Percentiles rank a stretch among this genome's conserved stretches.
Evolutionary conservation across 768 basidiomycete genomes (phyloP).

Genomic region (Boletus vinaceobasis): DNA sequence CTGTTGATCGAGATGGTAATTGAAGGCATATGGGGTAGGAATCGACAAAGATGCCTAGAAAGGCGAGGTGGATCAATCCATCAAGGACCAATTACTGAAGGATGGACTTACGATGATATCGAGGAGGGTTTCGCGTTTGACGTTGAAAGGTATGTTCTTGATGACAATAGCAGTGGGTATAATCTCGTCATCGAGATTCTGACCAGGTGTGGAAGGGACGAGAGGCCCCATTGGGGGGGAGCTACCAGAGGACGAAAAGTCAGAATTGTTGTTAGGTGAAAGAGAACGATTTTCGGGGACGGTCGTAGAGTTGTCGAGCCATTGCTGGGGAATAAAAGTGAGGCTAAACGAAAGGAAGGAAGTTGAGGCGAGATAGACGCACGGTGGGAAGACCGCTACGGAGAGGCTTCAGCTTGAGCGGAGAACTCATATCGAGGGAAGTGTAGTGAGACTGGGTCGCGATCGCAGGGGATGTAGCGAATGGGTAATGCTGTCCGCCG

Average conservation of each 20-base stretch:
- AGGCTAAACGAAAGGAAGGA: constrained; percentile 23
- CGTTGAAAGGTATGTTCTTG: constrained; percentile 99
- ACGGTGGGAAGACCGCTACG: constrained; percentile 76
- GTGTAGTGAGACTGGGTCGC: constrained; percentile 48
- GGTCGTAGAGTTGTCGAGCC: constrained; percentile 62
- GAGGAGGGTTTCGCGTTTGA: constrained; percentile 93
- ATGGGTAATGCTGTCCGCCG: constrained; percentile 64
- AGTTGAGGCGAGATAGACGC: constrained; percentile 30
- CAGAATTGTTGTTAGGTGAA: constrained; percentile 83
- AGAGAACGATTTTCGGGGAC: constrained; percentile 71
- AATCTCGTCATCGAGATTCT: constrained; percentile 77
- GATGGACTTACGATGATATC: constrained; percentile 82
- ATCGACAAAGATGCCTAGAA: constrained; percentile 82
- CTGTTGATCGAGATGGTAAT: constrained; percentile 96
- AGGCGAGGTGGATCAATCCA: constrained; percentile 10
- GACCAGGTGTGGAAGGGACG: constrained; percentile 47
- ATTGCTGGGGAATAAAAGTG: constrained; percentile 56
- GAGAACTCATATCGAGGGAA: constrained; percentile 58
- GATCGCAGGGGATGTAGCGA: constrained; percentile 59
- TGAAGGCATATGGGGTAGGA: constrained; percentile 98
- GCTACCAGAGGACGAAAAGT: constrained; percentile 84
- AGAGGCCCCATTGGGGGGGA: constrained; percentile 60
- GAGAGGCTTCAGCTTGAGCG: constrained; percentile 67
- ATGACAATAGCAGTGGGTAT: constrained; percentile 99
- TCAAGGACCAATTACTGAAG: not conserved